phyloP scores from a whole-genome alignment of 2,329 filamentous ascomycete species.

The Clonostachys byssicola region DNA sequence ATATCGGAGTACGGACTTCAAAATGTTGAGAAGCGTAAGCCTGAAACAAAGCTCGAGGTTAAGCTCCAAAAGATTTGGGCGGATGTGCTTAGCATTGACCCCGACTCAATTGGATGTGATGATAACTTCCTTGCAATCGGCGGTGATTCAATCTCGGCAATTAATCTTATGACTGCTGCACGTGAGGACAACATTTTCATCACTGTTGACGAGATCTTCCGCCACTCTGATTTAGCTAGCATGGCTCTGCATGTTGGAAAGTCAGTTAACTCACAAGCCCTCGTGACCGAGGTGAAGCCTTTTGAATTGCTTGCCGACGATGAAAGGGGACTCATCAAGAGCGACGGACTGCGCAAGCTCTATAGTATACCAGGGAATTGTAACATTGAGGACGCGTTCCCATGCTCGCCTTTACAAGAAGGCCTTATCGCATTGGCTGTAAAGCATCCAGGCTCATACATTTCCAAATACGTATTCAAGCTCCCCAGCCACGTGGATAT shows the following conservation, averaged over 20 bases:
- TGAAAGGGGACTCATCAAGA: too few species aligned
- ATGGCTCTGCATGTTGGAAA: neutral
- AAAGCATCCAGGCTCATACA: neutral
- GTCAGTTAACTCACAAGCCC: neutral
- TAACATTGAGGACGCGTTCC: conserved; percentile 1
- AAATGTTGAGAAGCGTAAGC: conserved; percentile 9
- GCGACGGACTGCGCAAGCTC: neutral
- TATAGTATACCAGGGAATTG: neutral
- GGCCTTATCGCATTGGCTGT: neutral
- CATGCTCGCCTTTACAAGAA: conserved; percentile 2
- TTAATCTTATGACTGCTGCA: conserved; percentile 3
- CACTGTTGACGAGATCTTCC: conserved; percentile 1
- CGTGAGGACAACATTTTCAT: neutral
- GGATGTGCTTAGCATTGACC: conserved; percentile 1
- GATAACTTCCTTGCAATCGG: conserved; percentile 8
- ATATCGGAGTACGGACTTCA: conserved; percentile 13
- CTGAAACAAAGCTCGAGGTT: conserved; percentile 12
- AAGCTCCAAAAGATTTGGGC: conserved; percentile 24
- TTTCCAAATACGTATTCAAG: neutral
- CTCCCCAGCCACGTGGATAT: neutral
- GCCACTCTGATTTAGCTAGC: neutral
- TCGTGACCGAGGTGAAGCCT: neutral
- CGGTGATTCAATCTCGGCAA: conserved; percentile 9
- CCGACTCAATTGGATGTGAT: conserved; percentile 2
- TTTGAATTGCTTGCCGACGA: neutral